These are phyloP conservation scores for Populus euphratica DNA, from an alignment of 345 rosid genomes.

Conservation along the genomic window DNA sequence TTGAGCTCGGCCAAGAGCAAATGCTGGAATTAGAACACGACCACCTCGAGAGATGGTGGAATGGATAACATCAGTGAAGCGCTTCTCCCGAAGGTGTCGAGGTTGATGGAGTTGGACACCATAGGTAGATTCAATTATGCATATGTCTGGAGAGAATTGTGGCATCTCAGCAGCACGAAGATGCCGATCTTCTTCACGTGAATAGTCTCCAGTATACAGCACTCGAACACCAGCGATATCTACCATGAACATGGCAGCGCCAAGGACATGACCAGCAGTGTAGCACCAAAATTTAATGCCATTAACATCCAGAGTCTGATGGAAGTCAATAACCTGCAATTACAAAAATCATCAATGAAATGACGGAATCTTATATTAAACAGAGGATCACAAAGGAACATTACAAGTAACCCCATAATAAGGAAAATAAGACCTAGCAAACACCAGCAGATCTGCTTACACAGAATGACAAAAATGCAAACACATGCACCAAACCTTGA, in stretches of 20 bases:
- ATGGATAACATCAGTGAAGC: conserved; percentile 89
- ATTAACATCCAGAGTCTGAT: conserved; percentile 85
- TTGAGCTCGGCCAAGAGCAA: conserved; percentile 33
- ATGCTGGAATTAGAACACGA: conserved; percentile 62
- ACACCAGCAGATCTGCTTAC: too few relatives aligned
- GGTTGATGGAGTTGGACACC: conserved; percentile 98
- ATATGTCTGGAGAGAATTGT: conserved; percentile 92
- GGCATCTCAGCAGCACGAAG: conserved; percentile 94
- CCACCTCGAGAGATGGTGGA: conserved; percentile 86
- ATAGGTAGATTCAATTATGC: conserved; percentile 89
- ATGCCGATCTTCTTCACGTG: conserved; percentile 94
- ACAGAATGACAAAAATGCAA: too few relatives aligned
- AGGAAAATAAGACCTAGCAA: too few relatives aligned
- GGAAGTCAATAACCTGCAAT: conserved; percentile 79
- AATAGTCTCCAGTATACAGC: conserved; percentile 93
- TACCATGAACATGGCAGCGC: conserved; percentile 99
- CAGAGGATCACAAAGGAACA: too few relatives aligned
- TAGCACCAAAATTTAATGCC: conserved; percentile 97
- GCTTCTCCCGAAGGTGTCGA: conserved; percentile 82
- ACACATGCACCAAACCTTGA: too few relatives aligned
- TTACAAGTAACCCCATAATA: too few relatives aligned
- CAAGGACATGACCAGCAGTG: conserved; percentile 97
- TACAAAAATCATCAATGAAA: not conserved
- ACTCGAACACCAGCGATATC: conserved; percentile 89
- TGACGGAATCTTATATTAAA: too few relatives aligned